Percentiles rank a stretch among this genome's conserved stretches.
Evolutionary conservation across 2,329 filamentous ascomycete genomes (phyloP).

Genomic region (Aspergillus sp.): DNA sequence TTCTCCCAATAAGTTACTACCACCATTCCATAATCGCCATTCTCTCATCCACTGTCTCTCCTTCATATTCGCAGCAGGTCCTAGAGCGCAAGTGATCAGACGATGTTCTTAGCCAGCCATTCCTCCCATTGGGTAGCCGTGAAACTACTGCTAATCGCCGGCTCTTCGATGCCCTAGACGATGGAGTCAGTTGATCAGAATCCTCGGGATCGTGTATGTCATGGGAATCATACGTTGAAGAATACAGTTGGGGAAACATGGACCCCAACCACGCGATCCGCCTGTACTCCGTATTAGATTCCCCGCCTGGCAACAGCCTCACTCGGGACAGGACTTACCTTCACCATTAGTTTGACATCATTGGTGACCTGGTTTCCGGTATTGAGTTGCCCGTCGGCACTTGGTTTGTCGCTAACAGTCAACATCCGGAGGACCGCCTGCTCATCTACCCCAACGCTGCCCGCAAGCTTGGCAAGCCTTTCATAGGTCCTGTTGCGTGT

Average conservation of each 20-base stretch:
- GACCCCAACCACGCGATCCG: slow-evolving; percentile 70
- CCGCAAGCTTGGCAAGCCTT: slow-evolving; percentile 73
- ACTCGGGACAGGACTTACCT: slow-evolving; percentile 48
- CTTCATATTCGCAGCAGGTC: background rate
- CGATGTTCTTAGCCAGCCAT: slow-evolving; percentile 69
- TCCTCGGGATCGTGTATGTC: slow-evolving; percentile 1
- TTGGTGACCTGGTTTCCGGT: slow-evolving; percentile 77
- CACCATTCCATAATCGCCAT: slow-evolving; percentile 6
- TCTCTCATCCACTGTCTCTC: slow-evolving; percentile 3
- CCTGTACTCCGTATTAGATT: slow-evolving; percentile 32
- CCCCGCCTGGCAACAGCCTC: background rate
- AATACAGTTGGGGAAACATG: slow-evolving; percentile 91
- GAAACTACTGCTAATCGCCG: slow-evolving; percentile 76
- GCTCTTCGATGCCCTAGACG: slow-evolving; percentile 65
- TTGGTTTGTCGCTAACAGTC: slow-evolving; percentile 66
- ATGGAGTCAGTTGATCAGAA: slow-evolving; percentile 21
- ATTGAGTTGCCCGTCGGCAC: slow-evolving; percentile 69
- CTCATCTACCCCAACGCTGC: slow-evolving; percentile 66
- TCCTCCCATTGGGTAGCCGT: slow-evolving; percentile 78
- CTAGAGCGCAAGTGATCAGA: slow-evolving; percentile 33
- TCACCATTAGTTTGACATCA: slow-evolving; percentile 80
- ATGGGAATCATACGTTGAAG: slow-evolving; percentile 61
- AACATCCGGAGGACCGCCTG: slow-evolving; percentile 68
- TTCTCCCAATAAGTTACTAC: slow-evolving; percentile 10
- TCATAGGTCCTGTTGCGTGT: slow-evolving; percentile 79